These are phyloP conservation scores for Penicillium sp. DNA, from an alignment of 2,329 filamentous ascomycete genomes.

Conservation along the genomic window DNA sequence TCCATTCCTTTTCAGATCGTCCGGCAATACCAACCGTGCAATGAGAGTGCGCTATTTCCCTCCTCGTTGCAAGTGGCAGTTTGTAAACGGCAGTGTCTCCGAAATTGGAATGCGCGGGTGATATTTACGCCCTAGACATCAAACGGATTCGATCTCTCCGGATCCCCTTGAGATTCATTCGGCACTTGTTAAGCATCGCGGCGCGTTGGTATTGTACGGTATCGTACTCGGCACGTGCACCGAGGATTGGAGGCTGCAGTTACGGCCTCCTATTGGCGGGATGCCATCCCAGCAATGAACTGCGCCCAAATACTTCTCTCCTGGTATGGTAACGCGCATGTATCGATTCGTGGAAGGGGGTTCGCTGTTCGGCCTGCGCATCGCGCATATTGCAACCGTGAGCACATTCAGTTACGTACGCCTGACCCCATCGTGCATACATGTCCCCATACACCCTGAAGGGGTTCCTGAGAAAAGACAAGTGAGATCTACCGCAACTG, in stretches of 20 bases:
- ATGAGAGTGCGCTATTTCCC: background rate
- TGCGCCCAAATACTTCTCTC: too few species aligned
- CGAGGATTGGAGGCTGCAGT: background rate
- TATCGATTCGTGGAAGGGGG: background rate
- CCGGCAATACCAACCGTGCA: background rate
- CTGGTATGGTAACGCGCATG: constrained; percentile 6
- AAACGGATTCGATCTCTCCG: background rate
- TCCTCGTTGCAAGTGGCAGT: background rate
- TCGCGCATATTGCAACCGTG: background rate
- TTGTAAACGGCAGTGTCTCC: background rate
- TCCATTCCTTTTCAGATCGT: background rate
- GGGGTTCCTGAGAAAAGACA: too few species aligned
- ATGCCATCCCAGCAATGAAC: constrained; percentile 18
- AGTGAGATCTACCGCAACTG: too few species aligned
- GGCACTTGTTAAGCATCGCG: background rate
- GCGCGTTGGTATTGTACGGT: constrained; percentile 1
- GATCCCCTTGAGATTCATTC: background rate
- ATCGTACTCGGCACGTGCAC: constrained; percentile 6
- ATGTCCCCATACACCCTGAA: too few species aligned
- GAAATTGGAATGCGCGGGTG: background rate
- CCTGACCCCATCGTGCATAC: too few species aligned
- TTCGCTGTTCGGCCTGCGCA: background rate
- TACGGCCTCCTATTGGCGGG: constrained; percentile 16
- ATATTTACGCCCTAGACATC: background rate
- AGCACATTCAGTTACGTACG: background rate